Percentiles rank a stretch among this genome's conserved stretches.
phyloP scores from a whole-genome alignment of 192 early-diverging fungal genomes.

The Pilaira anomala region DNA sequence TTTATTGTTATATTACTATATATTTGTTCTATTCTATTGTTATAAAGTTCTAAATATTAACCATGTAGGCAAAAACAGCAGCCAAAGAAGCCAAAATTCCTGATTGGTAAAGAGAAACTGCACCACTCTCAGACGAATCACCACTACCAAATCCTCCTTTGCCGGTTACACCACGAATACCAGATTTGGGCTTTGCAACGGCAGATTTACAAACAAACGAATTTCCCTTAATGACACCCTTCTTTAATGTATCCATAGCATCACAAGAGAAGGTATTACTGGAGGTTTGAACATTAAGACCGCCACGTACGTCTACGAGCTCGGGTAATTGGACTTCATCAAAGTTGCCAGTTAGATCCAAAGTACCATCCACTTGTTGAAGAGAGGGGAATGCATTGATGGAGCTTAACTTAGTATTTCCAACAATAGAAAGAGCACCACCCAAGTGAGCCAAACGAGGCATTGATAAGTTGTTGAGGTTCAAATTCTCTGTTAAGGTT shows the following conservation, averaged over 20 bases:
- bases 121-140: background rate
- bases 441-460: conserved; percentile 53
- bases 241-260: conserved; percentile 16
- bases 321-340: conserved; percentile 53
- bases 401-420: conserved; percentile 57
- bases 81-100: too few species aligned
- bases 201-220: conserved; percentile 22
- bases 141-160: background rate
- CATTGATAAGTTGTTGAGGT: conserved; percentile 55
- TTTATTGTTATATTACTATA: too few species aligned
- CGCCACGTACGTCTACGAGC: conserved; percentile 43
- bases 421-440: conserved; percentile 59
- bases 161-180: background rate
- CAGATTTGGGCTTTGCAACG: conserved; percentile 22
- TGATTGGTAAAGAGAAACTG: background rate
- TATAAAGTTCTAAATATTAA: too few species aligned
- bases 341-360: conserved; percentile 58
- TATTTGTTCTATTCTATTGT: too few species aligned
- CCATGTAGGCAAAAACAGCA: too few species aligned
- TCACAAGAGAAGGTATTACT: conserved; percentile 54
- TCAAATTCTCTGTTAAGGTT: conserved; percentile 54
- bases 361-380: conserved; percentile 52
- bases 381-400: conserved; percentile 57
- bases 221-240: conserved; percentile 33
- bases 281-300: conserved; percentile 56